Evolutionary conservation across 495 filamentous ascomycete genomes (phyloP).

Genomic region (Chaetomium fimeti): DNA sequence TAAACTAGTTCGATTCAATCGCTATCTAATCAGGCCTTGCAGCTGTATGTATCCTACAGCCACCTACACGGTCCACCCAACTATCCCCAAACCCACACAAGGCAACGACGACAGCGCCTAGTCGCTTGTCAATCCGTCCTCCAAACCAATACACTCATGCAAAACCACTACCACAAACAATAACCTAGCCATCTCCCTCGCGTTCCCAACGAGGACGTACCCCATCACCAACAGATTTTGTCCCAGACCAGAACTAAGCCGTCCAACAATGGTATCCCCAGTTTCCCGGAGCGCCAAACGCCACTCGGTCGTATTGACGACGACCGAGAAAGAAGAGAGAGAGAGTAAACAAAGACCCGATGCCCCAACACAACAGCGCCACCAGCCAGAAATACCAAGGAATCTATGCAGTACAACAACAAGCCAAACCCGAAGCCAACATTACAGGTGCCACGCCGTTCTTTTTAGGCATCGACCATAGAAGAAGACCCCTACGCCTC

Average conservation of each 20-base stretch:
- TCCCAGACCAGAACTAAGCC: slow-evolving; percentile 18
- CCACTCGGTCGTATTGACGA: slow-evolving; percentile 32
- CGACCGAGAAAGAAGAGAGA: slow-evolving; percentile 26
- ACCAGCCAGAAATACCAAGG: slow-evolving; percentile 10
- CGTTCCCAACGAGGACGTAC: not conserved
- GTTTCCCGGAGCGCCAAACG: slow-evolving; percentile 34
- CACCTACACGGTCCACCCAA: not conserved
- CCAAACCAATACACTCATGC: slow-evolving; percentile 4
- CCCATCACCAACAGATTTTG: not conserved
- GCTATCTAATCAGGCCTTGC: slow-evolving; percentile 3
- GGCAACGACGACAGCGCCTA: not conserved
- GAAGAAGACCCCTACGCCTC: slow-evolving; percentile 24
- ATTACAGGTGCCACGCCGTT: not conserved
- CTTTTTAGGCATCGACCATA: not conserved
- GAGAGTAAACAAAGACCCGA: slow-evolving; percentile 15
- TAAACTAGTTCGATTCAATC: not conserved
- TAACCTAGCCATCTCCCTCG: not conserved
- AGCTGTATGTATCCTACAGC: slow-evolving; percentile 15
- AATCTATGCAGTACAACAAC: slow-evolving; percentile 29
- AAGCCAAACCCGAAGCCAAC: slow-evolving; percentile 15
- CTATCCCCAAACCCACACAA: not conserved
- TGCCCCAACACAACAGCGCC: slow-evolving; percentile 4
- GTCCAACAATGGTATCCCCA: slow-evolving; percentile 34
- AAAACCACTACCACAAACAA: not conserved
- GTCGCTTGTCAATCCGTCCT: not conserved